Evolutionary conservation across 306 rosid genomes (phyloP).

Genomic region (Pterocarpus santalinus): DNA sequence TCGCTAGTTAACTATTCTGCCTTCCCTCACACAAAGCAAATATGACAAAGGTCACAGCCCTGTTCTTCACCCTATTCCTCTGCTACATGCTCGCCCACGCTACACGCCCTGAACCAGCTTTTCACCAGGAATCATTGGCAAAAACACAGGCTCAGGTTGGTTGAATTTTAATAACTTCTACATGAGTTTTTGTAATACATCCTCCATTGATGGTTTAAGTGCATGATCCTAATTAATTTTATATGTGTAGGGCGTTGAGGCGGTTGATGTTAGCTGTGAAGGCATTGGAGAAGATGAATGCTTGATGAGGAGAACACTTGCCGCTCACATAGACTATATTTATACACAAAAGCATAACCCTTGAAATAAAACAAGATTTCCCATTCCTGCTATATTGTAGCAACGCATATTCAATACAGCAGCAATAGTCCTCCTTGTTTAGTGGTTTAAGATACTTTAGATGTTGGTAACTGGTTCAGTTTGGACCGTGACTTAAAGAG

Average conservation of each 20-base stretch:
- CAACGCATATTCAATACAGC: not conserved
- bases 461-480: not conserved
- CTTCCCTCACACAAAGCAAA: slow-evolving; percentile 10
- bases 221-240: not conserved
- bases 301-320: slow-evolving; percentile 57
- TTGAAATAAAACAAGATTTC: slow-evolving; percentile 13
- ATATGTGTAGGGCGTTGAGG: slow-evolving; percentile 18
- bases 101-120: slow-evolving; percentile 44
- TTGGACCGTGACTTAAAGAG: no score
- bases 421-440: not conserved
- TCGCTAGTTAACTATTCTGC: not conserved
- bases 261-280: slow-evolving; percentile 49
- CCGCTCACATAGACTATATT: slow-evolving; percentile 61
- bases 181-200: no score
- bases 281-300: slow-evolving; percentile 57
- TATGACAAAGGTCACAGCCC: slow-evolving; percentile 45
- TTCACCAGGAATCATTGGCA: slow-evolving; percentile 2
- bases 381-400: not conserved
- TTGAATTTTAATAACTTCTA: not conserved
- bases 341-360: slow-evolving; percentile 55
- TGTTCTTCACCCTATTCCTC: slow-evolving; percentile 46
- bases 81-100: slow-evolving; percentile 36
- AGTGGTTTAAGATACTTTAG: not conserved
- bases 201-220: not conserved
- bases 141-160: slow-evolving; percentile 35